phyloP scores from a whole-genome alignment of 495 filamentous ascomycete species.

The Venustampulla echinocandica region DNA sequence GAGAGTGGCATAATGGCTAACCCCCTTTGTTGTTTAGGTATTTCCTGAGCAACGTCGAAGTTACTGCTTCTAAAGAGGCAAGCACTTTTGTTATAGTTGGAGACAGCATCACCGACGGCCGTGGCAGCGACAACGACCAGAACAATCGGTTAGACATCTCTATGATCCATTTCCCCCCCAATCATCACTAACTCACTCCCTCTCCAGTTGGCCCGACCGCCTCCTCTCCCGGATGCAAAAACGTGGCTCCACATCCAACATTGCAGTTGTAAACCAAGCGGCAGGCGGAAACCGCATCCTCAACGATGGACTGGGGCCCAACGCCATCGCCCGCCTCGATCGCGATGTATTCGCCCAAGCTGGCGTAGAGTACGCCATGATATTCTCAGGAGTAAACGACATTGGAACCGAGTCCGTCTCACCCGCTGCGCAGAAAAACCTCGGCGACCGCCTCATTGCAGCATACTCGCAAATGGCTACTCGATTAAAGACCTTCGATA shows the following conservation, averaged over 20 bases:
- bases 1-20: neutral
- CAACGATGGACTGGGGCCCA: constrained; percentile 52
- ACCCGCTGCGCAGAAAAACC: neutral
- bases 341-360: constrained; percentile 52
- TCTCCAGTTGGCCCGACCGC: constrained; percentile 54
- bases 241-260: constrained; percentile 31
- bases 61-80: constrained; percentile 34
- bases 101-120: constrained; percentile 68
- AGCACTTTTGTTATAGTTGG: constrained; percentile 53
- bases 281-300: constrained; percentile 63
- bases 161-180: neutral
- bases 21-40: constrained; percentile 21
- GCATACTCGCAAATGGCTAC: constrained; percentile 56
- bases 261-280: constrained; percentile 60
- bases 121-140: constrained; percentile 51
- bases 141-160: constrained; percentile 47
- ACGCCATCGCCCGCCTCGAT: constrained; percentile 41
- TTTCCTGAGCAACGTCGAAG: constrained; percentile 55
- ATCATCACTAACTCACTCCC: neutral
- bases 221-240: constrained; percentile 47
- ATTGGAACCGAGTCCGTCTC: constrained; percentile 34
- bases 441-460: constrained; percentile 32
- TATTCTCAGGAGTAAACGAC: constrained; percentile 72
- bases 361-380: constrained; percentile 52
- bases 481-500: constrained; percentile 46